Percentiles rank a stretch among this genome's conserved stretches.
These are phyloP conservation scores for Globisporangium lucens DNA, from an alignment of 352 stramenopile genomes.

Conservation along the genomic window DNA sequence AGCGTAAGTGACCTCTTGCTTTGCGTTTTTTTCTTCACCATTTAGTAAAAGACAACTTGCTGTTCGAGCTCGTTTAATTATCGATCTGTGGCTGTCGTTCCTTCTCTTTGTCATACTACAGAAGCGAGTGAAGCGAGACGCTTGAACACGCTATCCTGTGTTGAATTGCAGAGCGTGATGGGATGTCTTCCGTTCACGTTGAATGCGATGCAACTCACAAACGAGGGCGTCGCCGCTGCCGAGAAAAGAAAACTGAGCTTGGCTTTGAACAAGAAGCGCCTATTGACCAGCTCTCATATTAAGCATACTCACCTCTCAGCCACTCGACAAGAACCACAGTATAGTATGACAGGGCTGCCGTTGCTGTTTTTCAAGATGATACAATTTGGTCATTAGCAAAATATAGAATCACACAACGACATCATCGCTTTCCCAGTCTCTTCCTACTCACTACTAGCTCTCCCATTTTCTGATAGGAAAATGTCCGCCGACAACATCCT, in stretches of 20 bases:
- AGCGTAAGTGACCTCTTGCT: background rate
- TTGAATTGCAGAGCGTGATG: background rate
- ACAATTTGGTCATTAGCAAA: background rate
- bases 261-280: background rate
- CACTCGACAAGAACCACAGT: background rate
- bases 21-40: conserved; percentile 11
- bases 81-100: background rate
- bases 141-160: background rate
- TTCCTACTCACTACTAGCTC: background rate
- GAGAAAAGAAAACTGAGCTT: background rate
- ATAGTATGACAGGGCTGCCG: background rate
- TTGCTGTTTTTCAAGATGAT: background rate
- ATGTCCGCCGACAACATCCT: no score
- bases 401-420: background rate
- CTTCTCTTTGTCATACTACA: background rate
- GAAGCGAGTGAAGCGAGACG: background rate
- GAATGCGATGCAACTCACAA: background rate
- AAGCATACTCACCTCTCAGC: background rate
- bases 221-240: no score
- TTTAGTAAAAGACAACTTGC: background rate
- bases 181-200: background rate
- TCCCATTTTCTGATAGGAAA: background rate
- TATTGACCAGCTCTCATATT: background rate
- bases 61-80: background rate
- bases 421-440: background rate